Base-by-base conservation (phyloP, 2,329 filamentous ascomycete genomes). In the Colletotrichum musicola region DNA sequence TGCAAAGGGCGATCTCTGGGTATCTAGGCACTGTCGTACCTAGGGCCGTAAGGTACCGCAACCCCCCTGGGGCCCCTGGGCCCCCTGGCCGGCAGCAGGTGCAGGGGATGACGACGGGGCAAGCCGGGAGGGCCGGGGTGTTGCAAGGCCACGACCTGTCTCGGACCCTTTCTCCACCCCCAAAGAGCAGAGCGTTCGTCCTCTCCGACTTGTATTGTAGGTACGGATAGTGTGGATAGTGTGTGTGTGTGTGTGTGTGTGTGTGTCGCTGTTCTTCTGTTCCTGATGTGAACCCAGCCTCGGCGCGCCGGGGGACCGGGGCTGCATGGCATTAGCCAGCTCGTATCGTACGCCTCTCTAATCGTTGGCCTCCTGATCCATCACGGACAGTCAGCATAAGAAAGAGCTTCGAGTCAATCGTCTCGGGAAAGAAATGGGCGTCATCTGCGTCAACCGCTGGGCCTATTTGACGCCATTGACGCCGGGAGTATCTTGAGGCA, bases 161-260 rank as follows among this genome's bases (percentile, higher is more conserved):
- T 68, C 62, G 65, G 65, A 68, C 65, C 65, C 62, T 68, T 68
- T 68, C 62, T 42, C 65, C 65, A 68, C 62, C 49, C n/a, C 27
- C 55, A 38, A 68, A 46, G 64, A 42, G 16, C 18, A 49, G 46
- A 46, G 53, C 38, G 62, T 38, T 68, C 51, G 64, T 67, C 51
- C 53, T 20, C 51, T 63, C 51, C 44, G 38, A 62, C 30, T 57
- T 42, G 47, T 25, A 51, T 35, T 44, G 53, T 40, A 14, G 13
- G 38, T 40, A 14, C 13, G 38, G 38, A 14, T 40, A n/a, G 40
- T 42, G 12, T 42, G 40, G 1, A 35, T 14, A 13, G 27, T 55
- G 51, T 56, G n/a, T 59, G 25, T 13, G 40, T 42, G n/a, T n/a
- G n/a, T n/a, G n/a, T n/a, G n/a, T n/a, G 27, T 55, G 51, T 56